A percentile compares a stretch with the other conserved stretches of the same genome.
Conservation (phyloP, 2,329 filamentous ascomycete genomes). For the Cladosporium phlei region DNA sequence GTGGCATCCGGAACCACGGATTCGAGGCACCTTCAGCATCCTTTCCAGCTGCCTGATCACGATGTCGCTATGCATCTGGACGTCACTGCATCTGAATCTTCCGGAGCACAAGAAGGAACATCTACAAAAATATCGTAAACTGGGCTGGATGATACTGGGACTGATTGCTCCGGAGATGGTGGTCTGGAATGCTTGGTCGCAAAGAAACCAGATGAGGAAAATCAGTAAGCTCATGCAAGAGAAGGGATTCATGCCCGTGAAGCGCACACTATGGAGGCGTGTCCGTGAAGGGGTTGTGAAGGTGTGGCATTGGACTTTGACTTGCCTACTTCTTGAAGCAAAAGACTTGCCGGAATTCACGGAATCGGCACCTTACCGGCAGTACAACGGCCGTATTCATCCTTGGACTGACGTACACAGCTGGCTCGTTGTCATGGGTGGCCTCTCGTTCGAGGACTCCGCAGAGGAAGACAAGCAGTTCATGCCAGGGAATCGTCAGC, state of each 20-base stretch:
- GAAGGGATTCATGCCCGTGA: not conserved
- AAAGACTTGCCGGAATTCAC: not conserved
- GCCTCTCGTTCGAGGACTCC: slow-evolving; percentile 15
- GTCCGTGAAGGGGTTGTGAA: not conserved
- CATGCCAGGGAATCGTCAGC: not conserved
- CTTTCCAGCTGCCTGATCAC: slow-evolving; percentile 16
- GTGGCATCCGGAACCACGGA: slow-evolving; percentile 18
- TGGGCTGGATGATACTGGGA: slow-evolving; percentile 15
- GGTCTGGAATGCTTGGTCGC: slow-evolving; percentile 8
- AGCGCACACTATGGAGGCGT: not conserved
- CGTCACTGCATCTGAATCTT: slow-evolving; percentile 19
- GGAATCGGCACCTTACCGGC: not conserved
- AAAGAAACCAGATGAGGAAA: not conserved
- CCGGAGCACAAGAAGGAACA: slow-evolving; percentile 11
- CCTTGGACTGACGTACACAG: slow-evolving; percentile 20
- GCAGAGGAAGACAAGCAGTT: not conserved
- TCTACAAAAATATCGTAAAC: slow-evolving; percentile 12
- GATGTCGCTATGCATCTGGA: slow-evolving; percentile 18
- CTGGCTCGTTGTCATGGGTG: slow-evolving; percentile 21
- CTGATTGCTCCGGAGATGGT: slow-evolving; percentile 17
- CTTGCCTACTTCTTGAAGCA: not conserved
- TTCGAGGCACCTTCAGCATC: slow-evolving; percentile 16
- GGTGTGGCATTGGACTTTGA: not conserved
- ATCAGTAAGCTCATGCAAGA: not conserved
- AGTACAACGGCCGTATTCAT: not conserved